Base-by-base conservation (phyloP, 192 early-diverging fungal species). In the Pecoramyces ruminantium region DNA sequence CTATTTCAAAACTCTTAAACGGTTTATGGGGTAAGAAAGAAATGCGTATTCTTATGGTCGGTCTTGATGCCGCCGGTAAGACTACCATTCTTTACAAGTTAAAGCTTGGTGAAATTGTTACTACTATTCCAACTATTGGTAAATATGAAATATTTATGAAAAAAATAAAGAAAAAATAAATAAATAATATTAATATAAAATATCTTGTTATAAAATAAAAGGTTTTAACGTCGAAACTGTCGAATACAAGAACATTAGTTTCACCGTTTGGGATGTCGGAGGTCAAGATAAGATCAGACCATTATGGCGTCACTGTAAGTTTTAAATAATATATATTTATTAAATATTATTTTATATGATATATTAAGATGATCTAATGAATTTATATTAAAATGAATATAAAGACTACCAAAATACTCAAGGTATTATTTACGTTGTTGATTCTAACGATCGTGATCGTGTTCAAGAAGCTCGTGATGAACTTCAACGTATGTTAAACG, bases 11-110 rank as follows among this genome's bases (percentile, higher is more conserved):
- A 84, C 83, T 96, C 77, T 91, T 97, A 83, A 79, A 84, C 77
- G 84, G 83, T 79, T 88, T 97, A 79, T 92, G 95, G 89, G 91
- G 94, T 85, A 95, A 95, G 85, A 94, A 93, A 86, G 96, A 97
- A 85, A 96, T 97, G 94, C 94, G 96, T 80, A 96, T 98, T 87
- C 88, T 99, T 85, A 97, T 98, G 96, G 95, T 96, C 38, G 95
- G 95, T 51, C 89, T 95, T 84, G 94, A 95, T 86, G 95, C 94
- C n/a, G 95, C 95, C 78, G 95, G 95, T 85, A 99, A 99, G 88
- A 99, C 97, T 83, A 99, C 97, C 87, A 97, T 99, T 84, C 89
- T 99, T 85, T 99, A 98, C 90, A 97, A 96, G 90, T 93, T 99
- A 82, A 97, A 97, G 91, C 89, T 99, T 30, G 97, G 97, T 81